Evolutionary conservation across 768 basidiomycete species (phyloP).

Genomic region (Lactarius akahatsu): DNA sequence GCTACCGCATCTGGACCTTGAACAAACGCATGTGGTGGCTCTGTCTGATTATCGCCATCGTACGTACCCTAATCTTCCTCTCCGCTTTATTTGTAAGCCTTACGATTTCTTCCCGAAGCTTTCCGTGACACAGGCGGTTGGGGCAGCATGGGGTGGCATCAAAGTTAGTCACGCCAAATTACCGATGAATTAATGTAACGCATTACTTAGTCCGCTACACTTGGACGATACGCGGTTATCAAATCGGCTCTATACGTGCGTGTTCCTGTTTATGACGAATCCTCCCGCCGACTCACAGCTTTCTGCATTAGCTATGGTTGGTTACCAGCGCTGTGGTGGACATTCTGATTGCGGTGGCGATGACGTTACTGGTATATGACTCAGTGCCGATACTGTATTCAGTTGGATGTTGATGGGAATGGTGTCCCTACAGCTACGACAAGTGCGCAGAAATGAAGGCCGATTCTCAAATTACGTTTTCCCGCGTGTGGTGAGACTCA

Average conservation of each 20-base stretch:
- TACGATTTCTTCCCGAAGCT: background rate
- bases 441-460: conserved; percentile 5
- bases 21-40: conserved; percentile 17
- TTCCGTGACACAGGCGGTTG: conserved; percentile 2
- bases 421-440: conserved; percentile 1
- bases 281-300: background rate
- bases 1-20: conserved; percentile 21
- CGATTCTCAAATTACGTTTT: conserved; percentile 23
- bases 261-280: background rate
- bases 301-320: conserved; percentile 18
- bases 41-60: conserved; percentile 5
- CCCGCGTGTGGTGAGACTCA: conserved; percentile 30
- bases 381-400: background rate
- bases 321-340: conserved; percentile 10
- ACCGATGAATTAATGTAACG: background rate
- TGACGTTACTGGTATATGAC: conserved; percentile 15
- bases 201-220: background rate
- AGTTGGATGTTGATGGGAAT: background rate
- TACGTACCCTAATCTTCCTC: background rate
- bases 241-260: conserved; percentile 12
- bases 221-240: conserved; percentile 2
- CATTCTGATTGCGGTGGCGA: conserved; percentile 17
- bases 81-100: background rate
- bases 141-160: conserved; percentile 5
- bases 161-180: background rate